Percentiles rank a stretch among this genome's conserved stretches.
These are phyloP conservation scores for Hibiscus tridactylites DNA, from an alignment of 345 rosid species.

Conservation along the genomic window DNA sequence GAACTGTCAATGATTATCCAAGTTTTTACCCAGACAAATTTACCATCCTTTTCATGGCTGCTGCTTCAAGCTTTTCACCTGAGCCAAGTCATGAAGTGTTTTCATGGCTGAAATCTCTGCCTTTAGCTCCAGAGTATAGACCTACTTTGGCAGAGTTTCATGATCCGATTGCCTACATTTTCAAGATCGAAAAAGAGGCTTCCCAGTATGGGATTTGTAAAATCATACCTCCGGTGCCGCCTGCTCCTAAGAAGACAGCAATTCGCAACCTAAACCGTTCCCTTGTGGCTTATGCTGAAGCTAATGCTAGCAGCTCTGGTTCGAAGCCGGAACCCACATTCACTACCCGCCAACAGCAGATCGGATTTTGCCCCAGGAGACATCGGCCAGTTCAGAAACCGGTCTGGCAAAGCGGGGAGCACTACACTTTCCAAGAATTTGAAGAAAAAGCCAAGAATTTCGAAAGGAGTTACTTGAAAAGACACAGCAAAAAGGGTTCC, in stretches of 20 bases:
- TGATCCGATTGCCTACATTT: slow-evolving; percentile 98
- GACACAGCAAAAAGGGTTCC: slow-evolving; percentile 41
- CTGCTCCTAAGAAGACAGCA: slow-evolving; percentile 58
- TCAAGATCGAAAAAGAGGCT: slow-evolving; percentile 91
- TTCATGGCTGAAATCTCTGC: slow-evolving; percentile 80
- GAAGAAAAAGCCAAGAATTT: slow-evolving; percentile 76
- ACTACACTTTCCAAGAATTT: slow-evolving; percentile 73
- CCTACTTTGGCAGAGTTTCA: slow-evolving; percentile 82
- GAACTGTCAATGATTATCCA: too few relatives aligned
- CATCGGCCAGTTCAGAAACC: slow-evolving; percentile 84
- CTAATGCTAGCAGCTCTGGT: slow-evolving; percentile 15
- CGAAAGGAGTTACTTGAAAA: slow-evolving; percentile 62
- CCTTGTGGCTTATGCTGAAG: slow-evolving; percentile 48
- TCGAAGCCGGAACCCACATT: slow-evolving; percentile 66
- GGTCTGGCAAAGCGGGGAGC: slow-evolving; percentile 93
- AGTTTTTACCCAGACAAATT: too few relatives aligned
- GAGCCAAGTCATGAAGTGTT: slow-evolving; percentile 52
- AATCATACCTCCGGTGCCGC: slow-evolving; percentile 75
- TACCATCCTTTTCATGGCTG: too few relatives aligned
- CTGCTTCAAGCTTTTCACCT: too few relatives aligned
- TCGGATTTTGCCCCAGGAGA: slow-evolving; percentile 93
- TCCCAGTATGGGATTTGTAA: slow-evolving; percentile 90
- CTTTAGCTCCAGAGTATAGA: slow-evolving; percentile 82
- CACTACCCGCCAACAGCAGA: slow-evolving; percentile 98
- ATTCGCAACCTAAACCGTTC: slow-evolving; percentile 72